Conservation (phyloP, 139 green algal genomes). For the Ettlia oleoabundans region DNA sequence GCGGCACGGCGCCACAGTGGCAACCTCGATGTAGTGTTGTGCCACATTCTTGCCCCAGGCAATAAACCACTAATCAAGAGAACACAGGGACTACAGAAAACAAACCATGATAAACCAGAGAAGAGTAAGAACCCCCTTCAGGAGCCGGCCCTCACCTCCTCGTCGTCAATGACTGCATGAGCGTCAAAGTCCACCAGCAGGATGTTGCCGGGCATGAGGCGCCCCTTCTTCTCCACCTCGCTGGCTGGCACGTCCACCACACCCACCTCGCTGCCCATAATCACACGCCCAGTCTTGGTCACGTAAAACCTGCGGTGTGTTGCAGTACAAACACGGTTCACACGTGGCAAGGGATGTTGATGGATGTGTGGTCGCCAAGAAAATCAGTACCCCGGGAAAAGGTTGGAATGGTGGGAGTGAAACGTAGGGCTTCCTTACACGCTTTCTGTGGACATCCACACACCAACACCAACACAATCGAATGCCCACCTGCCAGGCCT, state of each 20-base stretch:
- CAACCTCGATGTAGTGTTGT: not conserved
- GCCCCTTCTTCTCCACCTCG: conserved; percentile 88
- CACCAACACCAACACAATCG: not conserved
- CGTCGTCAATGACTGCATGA: conserved; percentile 81
- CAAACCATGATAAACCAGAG: no score
- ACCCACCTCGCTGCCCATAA: conserved; percentile 81
- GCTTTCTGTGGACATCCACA: no score
- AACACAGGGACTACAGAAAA: not conserved
- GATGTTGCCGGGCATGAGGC: conserved; percentile 97
- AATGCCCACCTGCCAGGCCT: conserved; percentile 71
- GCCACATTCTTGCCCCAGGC: not conserved
- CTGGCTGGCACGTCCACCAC: conserved; percentile 91
- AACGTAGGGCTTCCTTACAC: no score
- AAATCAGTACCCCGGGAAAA: no score
- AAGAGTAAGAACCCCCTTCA: no score
- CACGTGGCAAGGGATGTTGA: not conserved
- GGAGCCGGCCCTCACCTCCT: conserved; percentile 58
- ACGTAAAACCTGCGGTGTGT: conserved; percentile 84
- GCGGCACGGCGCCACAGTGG: not conserved
- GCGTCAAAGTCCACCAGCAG: conserved; percentile 96
- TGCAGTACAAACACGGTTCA: not conserved
- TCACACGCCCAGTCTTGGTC: conserved; percentile 81
- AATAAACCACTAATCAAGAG: not conserved
- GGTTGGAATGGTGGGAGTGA: no score
- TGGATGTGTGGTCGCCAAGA: no score